Base-by-base conservation (phyloP, 2,329 filamentous ascomycete genomes). In the Cladosporium sp. region DNA sequence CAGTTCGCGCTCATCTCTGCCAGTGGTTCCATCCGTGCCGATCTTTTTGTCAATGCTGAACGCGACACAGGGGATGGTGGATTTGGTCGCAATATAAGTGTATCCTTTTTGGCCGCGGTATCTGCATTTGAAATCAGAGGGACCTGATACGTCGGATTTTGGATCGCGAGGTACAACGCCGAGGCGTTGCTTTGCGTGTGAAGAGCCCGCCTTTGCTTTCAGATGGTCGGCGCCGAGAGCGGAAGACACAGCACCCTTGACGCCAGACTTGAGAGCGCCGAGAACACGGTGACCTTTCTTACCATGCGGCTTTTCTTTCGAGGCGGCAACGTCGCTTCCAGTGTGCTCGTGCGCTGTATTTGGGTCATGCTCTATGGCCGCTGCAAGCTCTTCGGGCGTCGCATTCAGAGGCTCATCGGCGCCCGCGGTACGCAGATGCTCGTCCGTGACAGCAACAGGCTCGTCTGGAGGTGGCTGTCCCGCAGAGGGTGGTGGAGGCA, bases 61-160 rank as follows among this genome's bases (percentile, higher is more conserved):
- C 15, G 82, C 79, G 1, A 94, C 70, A 15, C 80, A 82, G 0
- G 86, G 85, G 5, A 82, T 82, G 0, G 83, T 85, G 0, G 83
- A 78, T 30, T 78, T 79, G 0, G 79, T 80, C 0, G 78, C 81
- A 54, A 93, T 82, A 60, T 86, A 89, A 0, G 83, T 79, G 52
- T 85, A 79, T 0, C 88, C 88, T 60, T 83, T 85, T 58, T 83
- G 79, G 7, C 88, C 87, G 16, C 82, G 74, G 60, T 77, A 86
- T 4, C 88, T 76, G 0, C 78, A 83, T 22, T 84, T 82, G 70
- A 93, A 94, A n/a, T 85, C 83, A 0, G 90, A 74, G 0, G 89
- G 89, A 0, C 89, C 88, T 1, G 72, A 67, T 4, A 70, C 66
- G 16, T 51, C 39, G 19, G 49, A 45, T 1, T 75, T 69, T 7